These are phyloP conservation scores for Aspergillus cejpii DNA, from an alignment of 2,329 filamentous ascomycete species.

Conservation along the genomic window DNA sequence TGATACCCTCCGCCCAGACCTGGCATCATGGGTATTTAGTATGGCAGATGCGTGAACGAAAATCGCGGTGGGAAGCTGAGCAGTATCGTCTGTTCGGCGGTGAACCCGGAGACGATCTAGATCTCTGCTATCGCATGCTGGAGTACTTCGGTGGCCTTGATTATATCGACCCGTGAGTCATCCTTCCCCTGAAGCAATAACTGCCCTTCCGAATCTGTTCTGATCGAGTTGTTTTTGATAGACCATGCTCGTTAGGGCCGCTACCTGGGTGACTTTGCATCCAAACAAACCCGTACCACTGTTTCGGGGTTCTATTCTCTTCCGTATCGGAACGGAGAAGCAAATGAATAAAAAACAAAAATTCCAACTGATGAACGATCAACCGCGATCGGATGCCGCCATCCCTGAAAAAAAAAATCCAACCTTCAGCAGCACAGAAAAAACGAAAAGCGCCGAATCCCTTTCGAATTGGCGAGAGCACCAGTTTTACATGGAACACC, in stretches of 20 bases:
- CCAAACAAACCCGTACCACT: constrained; percentile 1
- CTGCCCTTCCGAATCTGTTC: background rate
- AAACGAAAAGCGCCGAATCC: constrained; percentile 7
- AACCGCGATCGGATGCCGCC: constrained; percentile 6
- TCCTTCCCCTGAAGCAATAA: background rate
- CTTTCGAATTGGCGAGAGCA: constrained; percentile 16
- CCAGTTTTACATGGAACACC: constrained; percentile 25
- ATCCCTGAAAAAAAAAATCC: constrained; percentile 5
- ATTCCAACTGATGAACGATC: constrained; percentile 1
- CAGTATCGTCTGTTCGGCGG: constrained; percentile 43
- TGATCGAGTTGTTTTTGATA: constrained; percentile 2
- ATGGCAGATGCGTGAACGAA: constrained; percentile 36
- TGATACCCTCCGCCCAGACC: constrained; percentile 30
- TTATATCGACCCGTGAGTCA: constrained; percentile 41
- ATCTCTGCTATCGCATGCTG: constrained; percentile 45
- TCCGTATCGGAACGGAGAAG: constrained; percentile 6
- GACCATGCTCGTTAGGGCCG: constrained; percentile 15
- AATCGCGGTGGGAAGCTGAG: constrained; percentile 34
- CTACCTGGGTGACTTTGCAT: constrained; percentile 23
- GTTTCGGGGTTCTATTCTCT: constrained; percentile 2
- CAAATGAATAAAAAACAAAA: constrained; percentile 11
- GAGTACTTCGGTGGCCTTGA: constrained; percentile 46
- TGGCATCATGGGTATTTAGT: constrained; percentile 40
- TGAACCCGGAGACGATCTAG: constrained; percentile 40
- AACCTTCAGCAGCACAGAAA: constrained; percentile 9